Evolutionary conservation across 192 early-diverging fungal species (phyloP).

Genomic region (Backusella psychrophila): DNA sequence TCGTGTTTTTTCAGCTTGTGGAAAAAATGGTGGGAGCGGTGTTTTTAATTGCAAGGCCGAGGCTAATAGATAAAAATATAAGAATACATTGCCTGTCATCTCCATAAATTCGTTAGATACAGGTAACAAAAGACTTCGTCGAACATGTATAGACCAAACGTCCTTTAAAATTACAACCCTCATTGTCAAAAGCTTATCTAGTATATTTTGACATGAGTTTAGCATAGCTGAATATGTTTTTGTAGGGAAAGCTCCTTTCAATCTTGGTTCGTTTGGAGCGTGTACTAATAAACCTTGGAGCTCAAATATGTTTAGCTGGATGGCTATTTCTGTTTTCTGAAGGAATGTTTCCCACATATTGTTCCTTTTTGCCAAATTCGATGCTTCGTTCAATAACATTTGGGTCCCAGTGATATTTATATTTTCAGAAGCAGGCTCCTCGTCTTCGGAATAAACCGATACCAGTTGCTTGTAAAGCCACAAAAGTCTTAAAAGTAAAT

Average conservation of each 20-base stretch:
- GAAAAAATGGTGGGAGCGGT: slow-evolving; percentile 73
- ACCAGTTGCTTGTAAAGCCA: slow-evolving; percentile 67
- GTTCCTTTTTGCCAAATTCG: not conserved
- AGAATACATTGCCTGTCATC: slow-evolving; percentile 63
- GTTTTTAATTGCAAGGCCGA: slow-evolving; percentile 74
- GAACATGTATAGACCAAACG: slow-evolving; percentile 44
- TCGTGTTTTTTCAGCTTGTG: slow-evolving; percentile 64
- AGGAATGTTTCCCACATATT: slow-evolving; percentile 10
- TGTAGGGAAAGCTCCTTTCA: slow-evolving; percentile 74
- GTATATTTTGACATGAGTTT: slow-evolving; percentile 66
- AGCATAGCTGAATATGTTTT: slow-evolving; percentile 62
- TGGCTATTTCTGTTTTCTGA: slow-evolving; percentile 61
- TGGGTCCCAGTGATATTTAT: slow-evolving; percentile 29
- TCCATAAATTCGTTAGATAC: slow-evolving; percentile 57
- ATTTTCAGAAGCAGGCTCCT: not conserved
- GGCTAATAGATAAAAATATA: slow-evolving; percentile 77
- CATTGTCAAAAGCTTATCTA: slow-evolving; percentile 74
- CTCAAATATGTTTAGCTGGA: slow-evolving; percentile 61
- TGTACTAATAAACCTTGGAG: slow-evolving; percentile 57
- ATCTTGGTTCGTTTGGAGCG: slow-evolving; percentile 77
- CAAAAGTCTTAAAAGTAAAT: slow-evolving; percentile 65
- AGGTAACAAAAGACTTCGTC: slow-evolving; percentile 55
- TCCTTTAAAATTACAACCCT: slow-evolving; percentile 64
- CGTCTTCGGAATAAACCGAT: slow-evolving; percentile 41
- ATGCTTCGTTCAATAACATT: not conserved